phyloP scores from a whole-genome alignment of 2,329 filamentous ascomycete genomes.

The Aspergillus fijiensis region DNA sequence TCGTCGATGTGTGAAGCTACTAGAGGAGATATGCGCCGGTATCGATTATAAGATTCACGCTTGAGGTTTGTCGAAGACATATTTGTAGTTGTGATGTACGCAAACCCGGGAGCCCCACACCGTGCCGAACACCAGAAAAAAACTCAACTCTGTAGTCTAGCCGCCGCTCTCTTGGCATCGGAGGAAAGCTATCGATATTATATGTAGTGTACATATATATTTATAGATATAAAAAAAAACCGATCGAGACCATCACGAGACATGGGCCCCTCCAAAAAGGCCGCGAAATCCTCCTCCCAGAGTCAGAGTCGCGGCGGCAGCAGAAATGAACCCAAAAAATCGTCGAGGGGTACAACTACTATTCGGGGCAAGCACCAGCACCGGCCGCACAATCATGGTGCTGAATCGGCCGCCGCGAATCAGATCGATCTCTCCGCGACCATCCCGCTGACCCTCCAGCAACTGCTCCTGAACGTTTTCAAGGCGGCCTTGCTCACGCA shows the following conservation, averaged over 20 bases:
- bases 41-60: not conserved
- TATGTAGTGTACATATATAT: not conserved
- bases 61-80: not conserved
- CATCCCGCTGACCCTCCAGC: constrained; percentile 59
- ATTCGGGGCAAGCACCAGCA: constrained; percentile 1
- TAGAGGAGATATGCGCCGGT: not conserved
- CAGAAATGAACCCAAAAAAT: not conserved
- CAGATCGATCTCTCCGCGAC: constrained; percentile 26
- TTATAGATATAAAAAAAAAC: no score
- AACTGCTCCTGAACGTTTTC: constrained; percentile 73
- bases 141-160: constrained; percentile 7
- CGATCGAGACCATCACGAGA: not conserved
- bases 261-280: not conserved
- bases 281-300: not conserved
- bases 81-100: not conserved
- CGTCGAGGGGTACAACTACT: not conserved
- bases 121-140: not conserved
- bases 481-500: constrained; percentile 58
- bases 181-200: not conserved
- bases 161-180: not conserved
- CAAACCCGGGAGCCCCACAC: not conserved
- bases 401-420: constrained; percentile 8
- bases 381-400: not conserved
- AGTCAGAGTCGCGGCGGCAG: not conserved
- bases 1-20: not conserved